A percentile compares a stretch with the other conserved stretches of the same genome.
Conservation (phyloP, 305 asterid species). For the Fraxinus nigra region DNA sequence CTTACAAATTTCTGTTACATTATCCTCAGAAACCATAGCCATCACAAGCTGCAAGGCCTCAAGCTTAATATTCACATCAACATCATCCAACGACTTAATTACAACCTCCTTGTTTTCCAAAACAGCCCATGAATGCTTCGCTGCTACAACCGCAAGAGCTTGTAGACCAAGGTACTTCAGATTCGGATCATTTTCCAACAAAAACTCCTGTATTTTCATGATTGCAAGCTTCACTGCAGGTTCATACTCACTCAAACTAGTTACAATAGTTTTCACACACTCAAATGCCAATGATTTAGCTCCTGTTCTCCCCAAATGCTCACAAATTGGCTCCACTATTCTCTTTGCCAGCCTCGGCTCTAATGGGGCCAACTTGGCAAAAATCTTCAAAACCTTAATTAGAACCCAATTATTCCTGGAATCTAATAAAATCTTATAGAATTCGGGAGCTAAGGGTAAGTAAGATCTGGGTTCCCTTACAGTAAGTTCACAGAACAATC, state of each 20-base stretch:
- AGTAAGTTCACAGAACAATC: conserved; percentile 85
- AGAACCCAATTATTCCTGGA: conserved; percentile 90
- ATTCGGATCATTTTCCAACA: conserved; percentile 80
- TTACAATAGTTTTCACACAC: conserved; percentile 70
- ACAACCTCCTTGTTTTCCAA: conserved; percentile 88
- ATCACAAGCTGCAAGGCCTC: conserved; percentile 88
- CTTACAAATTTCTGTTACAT: conserved; percentile 75
- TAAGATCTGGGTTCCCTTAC: conserved; percentile 69
- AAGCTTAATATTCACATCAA: conserved; percentile 66
- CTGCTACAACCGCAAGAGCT: conserved; percentile 57
- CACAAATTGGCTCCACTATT: conserved; percentile 81
- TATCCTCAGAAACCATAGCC: conserved; percentile 88
- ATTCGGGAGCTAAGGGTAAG: conserved; percentile 93
- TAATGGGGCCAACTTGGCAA: conserved; percentile 61
- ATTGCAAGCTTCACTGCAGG: conserved; percentile 78
- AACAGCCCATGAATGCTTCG: conserved; percentile 72
- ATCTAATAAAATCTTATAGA: conserved; percentile 72
- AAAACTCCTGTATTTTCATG: conserved; percentile 69
- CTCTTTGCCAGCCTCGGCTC: conserved; percentile 90
- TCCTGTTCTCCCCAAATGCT: conserved; percentile 71
- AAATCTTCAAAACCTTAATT: conserved; percentile 87
- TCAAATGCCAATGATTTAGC: conserved; percentile 87
- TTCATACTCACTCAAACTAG: conserved; percentile 72
- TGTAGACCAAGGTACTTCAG: conserved; percentile 88
- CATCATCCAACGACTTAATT: conserved; percentile 85